Evolutionary conservation across 1,139 yeast genomes (phyloP), one percentile per base, ranked within the genome.

Genomic region (Magnusiomyces tetraspermus): DNA sequence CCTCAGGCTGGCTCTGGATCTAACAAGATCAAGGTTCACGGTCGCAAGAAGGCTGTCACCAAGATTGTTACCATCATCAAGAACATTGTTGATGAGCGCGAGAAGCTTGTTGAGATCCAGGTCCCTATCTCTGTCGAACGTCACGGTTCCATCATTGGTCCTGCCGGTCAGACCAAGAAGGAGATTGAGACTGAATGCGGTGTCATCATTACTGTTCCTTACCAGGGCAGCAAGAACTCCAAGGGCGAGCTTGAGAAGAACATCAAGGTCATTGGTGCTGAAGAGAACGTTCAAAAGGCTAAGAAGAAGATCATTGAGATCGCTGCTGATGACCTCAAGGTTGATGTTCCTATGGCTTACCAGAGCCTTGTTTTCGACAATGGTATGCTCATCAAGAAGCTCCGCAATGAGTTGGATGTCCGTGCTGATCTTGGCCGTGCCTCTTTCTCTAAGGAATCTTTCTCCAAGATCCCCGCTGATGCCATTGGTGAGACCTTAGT

Each of bases 141-240:
- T 66, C 94, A 87, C 63, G 79, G 89, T 62, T 75, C 81, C 23
- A 67, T 92, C 56, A 81, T 92, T 67, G 97, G 97, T 41, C 81
- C 90, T 45, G 82, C 82, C 56, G 97, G 97, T 44, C 66, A 80
- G 15, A 77, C 79, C 55, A 87, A 92, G 71, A 83, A 84, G 60
- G 75, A 79, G 11, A 70, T 89, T 58, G 95, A 89, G 72, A 74
- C 76, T 26, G 87, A 84, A 60, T 85, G 76, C 67, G 73, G 75
- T 17, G 92, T 87, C 49, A 66, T 69, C 30, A 70, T 92, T 55
- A 76, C 73, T 50, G 79, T 92, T 63, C 97, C 97, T 58, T 78
- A 59, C 48, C 61, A 61, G 54, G 65, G 80, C 64, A 55, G 62
- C 75, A 78, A 60, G 73, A 73, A 57, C 75, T 71, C 57, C 69